Percentiles rank a stretch among this genome's conserved stretches.
Conservation (phyloP, 2,329 filamentous ascomycete genomes). For the Stagonosporopsis tanaceti region DNA sequence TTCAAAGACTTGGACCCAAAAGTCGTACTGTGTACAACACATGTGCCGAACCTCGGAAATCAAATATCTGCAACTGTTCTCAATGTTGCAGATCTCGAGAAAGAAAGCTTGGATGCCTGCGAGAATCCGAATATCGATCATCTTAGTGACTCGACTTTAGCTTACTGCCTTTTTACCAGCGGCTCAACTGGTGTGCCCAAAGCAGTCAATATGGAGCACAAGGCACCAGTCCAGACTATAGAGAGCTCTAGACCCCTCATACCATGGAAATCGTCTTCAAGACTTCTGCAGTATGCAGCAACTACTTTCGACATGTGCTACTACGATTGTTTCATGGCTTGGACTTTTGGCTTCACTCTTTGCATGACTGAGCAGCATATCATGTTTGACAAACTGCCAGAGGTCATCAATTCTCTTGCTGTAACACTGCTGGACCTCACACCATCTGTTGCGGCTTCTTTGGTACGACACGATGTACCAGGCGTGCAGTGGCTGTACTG, state of each 20-base stretch:
- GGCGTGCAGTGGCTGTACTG: conserved; percentile 54
- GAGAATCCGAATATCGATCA: conserved; percentile 37
- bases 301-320: conserved; percentile 58
- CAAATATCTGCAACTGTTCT: conserved; percentile 22
- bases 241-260: conserved; percentile 48
- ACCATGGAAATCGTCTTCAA: conserved; percentile 50
- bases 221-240: conserved; percentile 52
- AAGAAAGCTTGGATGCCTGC: conserved; percentile 9
- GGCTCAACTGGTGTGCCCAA: conserved; percentile 56
- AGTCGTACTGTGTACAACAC: conserved; percentile 32
- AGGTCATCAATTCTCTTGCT: conserved; percentile 45
- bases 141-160: conserved; percentile 42
- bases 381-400: conserved; percentile 51
- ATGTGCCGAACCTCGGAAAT: neutral
- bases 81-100: conserved; percentile 23
- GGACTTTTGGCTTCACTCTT: conserved; percentile 54
- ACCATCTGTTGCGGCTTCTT: conserved; percentile 51
- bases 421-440: conserved; percentile 54
- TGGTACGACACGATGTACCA: conserved; percentile 45
- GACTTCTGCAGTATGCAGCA: conserved; percentile 55
- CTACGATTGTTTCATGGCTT: conserved; percentile 57
- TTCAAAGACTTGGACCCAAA: conserved; percentile 44
- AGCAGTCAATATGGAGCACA: conserved; percentile 54
- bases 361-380: conserved; percentile 50
- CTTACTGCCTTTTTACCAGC: conserved; percentile 56